phyloP scores from a whole-genome alignment of 495 filamentous ascomycete genomes.

The Podospora comata region DNA sequence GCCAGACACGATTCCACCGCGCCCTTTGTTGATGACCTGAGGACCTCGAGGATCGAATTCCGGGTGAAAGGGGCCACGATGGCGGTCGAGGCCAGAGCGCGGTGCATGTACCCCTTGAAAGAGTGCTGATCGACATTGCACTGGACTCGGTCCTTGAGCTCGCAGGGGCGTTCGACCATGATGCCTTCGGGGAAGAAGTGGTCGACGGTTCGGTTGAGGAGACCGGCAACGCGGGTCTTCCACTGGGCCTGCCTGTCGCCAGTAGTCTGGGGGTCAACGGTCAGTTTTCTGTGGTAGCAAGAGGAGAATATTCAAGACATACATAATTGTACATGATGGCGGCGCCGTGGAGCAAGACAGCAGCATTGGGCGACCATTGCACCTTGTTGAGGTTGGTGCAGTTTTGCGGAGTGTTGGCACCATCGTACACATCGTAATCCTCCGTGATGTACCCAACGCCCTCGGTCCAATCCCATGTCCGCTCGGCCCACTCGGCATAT shows the following conservation, averaged over 20 bases:
- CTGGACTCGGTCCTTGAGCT: conserved; percentile 39
- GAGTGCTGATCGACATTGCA: conserved; percentile 76
- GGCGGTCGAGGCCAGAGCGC: conserved; percentile 68
- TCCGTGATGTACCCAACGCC: conserved; percentile 49
- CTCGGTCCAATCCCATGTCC: conserved; percentile 64
- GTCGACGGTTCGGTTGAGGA: conserved; percentile 50
- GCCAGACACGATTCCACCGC: conserved; percentile 66
- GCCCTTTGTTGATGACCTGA: conserved; percentile 61
- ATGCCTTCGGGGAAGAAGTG: conserved; percentile 56
- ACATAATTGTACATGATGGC: conserved; percentile 69
- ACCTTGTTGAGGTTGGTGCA: conserved; percentile 49
- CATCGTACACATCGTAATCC: conserved; percentile 58
- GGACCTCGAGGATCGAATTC: conserved; percentile 56
- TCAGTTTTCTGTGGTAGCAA: not conserved
- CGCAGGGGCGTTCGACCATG: conserved; percentile 68
- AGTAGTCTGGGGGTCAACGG: not conserved
- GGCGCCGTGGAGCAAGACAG: conserved; percentile 61
- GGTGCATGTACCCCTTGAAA: conserved; percentile 86
- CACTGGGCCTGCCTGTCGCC: conserved; percentile 53
- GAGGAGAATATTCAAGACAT: conserved; percentile 21
- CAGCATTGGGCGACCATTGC: conserved; percentile 72
- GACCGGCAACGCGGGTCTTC: conserved; percentile 49
- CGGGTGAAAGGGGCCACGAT: conserved; percentile 67
- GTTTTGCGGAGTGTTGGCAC: conserved; percentile 47
- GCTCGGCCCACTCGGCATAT: conserved; percentile 67